Evolutionary conservation across 108 stramenopile genomes (phyloP), one percentile per base, ranked within the genome.

Genomic region (Nitzschia inconspicua): DNA sequence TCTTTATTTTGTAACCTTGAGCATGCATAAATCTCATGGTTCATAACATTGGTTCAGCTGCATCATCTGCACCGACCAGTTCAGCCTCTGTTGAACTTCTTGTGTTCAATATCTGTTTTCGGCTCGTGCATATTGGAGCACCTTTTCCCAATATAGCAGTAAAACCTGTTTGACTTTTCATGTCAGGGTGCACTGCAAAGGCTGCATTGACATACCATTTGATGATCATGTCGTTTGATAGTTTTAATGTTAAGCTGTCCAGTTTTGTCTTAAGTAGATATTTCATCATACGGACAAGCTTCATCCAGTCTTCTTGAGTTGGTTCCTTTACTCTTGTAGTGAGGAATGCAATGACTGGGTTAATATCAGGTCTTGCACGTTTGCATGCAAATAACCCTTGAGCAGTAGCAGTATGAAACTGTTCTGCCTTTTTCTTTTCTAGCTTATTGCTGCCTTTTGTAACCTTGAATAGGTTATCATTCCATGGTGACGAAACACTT

Each of bases 71-170:
- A n/a, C n/a, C n/a, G 6, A 84, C 57, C 0, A 84, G 23, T 43
- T 84, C 76, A 9, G 63, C 63, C 47, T 79, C 76, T 2, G 83
- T 84, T 3, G 76, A 74, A 36, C 78, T 77, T 19, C 35, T 23
- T 9, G 72, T 64, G 37, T 73, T 69, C 31, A 79, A 36, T 36
- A 66, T 73, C 29, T 76, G 75, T 36, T 69, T 62, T 11, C 14
- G 65, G 4, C 66, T 77, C 0, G 31, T 13, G 0, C 25, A n/a
- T 5, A 34, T 44, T 8, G 52, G n/a, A 7, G 57, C 58, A 19
- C 83, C 83, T 48, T 52, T 52, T 6, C 79, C 79, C 22, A 77
- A 32, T 5, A 69, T 54, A 61, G 78, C 59, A 30, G n/a, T 34
- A 19, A 44, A 67, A n/a, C 84, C 84, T 2, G 77, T 68, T 40